A percentile compares a stretch with the other conserved stretches of the same genome.
Evolutionary conservation across 345 rosid species (phyloP).

Genomic region (Cardiospermum halicacabum): DNA sequence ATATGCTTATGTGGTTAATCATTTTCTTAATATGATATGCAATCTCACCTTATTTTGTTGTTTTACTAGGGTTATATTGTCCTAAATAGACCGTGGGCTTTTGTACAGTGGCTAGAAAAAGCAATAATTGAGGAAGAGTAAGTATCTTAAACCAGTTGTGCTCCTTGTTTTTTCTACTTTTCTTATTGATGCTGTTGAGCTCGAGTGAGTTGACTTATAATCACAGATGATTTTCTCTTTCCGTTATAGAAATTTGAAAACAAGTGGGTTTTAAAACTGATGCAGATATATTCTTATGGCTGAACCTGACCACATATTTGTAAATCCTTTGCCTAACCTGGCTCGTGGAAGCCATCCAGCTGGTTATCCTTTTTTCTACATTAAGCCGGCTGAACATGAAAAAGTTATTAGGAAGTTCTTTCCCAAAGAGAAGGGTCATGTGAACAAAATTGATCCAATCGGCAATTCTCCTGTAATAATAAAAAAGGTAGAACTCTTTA

Average conservation of each 20-base stretch:
- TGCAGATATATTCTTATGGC: slow-evolving; percentile 79
- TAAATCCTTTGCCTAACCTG: slow-evolving; percentile 71
- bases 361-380: slow-evolving; percentile 71
- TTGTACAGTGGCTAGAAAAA: slow-evolving; percentile 76
- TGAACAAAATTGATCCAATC: slow-evolving; percentile 59
- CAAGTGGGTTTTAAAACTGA: slow-evolving; percentile 15
- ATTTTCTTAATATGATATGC: neutral
- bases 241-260: slow-evolving; percentile 16
- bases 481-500: slow-evolving; percentile 40
- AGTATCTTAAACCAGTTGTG: slow-evolving; percentile 16
- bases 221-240: slow-evolving; percentile 4
- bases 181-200: neutral
- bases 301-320: slow-evolving; percentile 76
- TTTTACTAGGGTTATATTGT: slow-evolving; percentile 66
- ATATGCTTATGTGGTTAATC: neutral
- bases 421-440: slow-evolving; percentile 66
- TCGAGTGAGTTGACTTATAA: slow-evolving; percentile 13
- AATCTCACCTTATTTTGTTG: no score
- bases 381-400: slow-evolving; percentile 51
- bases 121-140: slow-evolving; percentile 67
- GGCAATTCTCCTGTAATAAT: slow-evolving; percentile 84
- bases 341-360: slow-evolving; percentile 53
- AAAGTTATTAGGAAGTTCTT: slow-evolving; percentile 56
- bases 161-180: neutral
- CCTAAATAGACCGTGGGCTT: slow-evolving; percentile 81